Percentiles rank a stretch among this genome's conserved stretches.
Conservation (phyloP, 495 filamentous ascomycete genomes). For the Gamarada debralockiae region DNA sequence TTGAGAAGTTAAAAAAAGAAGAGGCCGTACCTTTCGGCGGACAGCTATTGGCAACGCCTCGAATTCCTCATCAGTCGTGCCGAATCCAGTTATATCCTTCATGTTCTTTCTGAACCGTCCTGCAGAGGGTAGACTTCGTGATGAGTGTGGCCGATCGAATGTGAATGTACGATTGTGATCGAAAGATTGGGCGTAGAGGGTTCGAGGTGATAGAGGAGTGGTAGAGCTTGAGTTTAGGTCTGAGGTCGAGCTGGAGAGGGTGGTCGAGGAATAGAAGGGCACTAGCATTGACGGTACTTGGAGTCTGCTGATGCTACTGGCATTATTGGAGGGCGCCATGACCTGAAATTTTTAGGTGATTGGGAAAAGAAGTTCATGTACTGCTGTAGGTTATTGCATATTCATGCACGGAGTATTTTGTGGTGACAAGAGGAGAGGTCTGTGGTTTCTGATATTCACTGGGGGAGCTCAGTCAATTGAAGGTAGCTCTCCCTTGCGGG, state of each 20-base stretch:
- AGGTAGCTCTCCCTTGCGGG: too few species aligned
- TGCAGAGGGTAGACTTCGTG: conserved; percentile 16
- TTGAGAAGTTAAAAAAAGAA: neutral
- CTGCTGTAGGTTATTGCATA: too few species aligned
- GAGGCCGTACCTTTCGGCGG: conserved; percentile 54
- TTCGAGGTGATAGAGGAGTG: conserved; percentile 12
- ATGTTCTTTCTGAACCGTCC: conserved; percentile 22
- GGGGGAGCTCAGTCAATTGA: too few species aligned
- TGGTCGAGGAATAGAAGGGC: conserved; percentile 47
- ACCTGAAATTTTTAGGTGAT: too few species aligned
- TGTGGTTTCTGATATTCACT: too few species aligned
- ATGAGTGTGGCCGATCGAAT: conserved; percentile 17
- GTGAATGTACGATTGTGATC: too few species aligned
- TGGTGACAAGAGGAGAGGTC: too few species aligned
- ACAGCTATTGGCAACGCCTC: conserved; percentile 54
- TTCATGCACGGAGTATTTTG: too few species aligned
- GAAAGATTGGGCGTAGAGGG: conserved; percentile 21
- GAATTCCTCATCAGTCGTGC: conserved; percentile 36
- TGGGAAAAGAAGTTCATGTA: too few species aligned
- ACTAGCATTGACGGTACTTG: neutral
- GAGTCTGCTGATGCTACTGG: too few species aligned
- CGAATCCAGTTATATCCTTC: conserved; percentile 22
- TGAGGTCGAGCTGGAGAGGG: conserved; percentile 17
- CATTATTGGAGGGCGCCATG: too few species aligned
- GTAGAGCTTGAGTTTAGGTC: conserved; percentile 4